These are phyloP conservation scores for Penicillium cinerascens DNA, from an alignment of 495 filamentous ascomycete species.

Conservation along the genomic window DNA sequence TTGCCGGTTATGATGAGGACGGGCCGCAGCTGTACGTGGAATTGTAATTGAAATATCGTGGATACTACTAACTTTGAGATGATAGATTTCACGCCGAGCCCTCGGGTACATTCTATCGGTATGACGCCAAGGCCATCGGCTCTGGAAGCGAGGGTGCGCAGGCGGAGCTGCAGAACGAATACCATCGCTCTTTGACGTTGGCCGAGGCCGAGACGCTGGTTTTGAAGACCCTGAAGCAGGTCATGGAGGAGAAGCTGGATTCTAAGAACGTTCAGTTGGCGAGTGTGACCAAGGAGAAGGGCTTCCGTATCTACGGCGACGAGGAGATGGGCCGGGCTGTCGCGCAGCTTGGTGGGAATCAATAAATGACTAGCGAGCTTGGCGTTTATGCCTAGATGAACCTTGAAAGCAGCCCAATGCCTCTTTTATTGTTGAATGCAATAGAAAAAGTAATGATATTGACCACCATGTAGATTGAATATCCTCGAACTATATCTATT, in stretches of 20 bases:
- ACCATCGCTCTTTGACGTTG: conserved; percentile 95
- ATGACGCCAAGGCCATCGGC: conserved; percentile 98
- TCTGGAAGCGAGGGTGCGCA: conserved; percentile 95
- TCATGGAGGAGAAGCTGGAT: conserved; percentile 99
- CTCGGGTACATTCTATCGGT: conserved; percentile 96
- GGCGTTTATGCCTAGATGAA: conserved; percentile 17
- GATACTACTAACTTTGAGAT: neutral
- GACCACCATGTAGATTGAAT: neutral
- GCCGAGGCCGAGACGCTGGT: conserved; percentile 91
- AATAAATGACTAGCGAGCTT: conserved; percentile 28
- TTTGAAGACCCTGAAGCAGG: conserved; percentile 97
- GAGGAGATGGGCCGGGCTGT: conserved; percentile 94
- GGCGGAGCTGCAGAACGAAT: conserved; percentile 96
- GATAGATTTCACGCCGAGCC: conserved; percentile 91
- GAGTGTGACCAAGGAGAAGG: conserved; percentile 94
- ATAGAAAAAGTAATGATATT: neutral
- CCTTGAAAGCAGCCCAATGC: neutral
- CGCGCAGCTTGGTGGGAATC: conserved; percentile 56
- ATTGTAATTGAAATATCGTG: neutral
- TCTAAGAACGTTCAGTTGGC: conserved; percentile 97
- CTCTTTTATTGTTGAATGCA: conserved; percentile 1
- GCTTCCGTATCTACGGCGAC: conserved; percentile 96
- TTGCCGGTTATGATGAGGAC: conserved; percentile 96
- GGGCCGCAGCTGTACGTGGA: conserved; percentile 77
- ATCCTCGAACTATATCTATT: neutral